A percentile compares a stretch with the other conserved stretches of the same genome.
Evolutionary conservation across 306 rosid species (phyloP).

Genomic region (Prunus mira): DNA sequence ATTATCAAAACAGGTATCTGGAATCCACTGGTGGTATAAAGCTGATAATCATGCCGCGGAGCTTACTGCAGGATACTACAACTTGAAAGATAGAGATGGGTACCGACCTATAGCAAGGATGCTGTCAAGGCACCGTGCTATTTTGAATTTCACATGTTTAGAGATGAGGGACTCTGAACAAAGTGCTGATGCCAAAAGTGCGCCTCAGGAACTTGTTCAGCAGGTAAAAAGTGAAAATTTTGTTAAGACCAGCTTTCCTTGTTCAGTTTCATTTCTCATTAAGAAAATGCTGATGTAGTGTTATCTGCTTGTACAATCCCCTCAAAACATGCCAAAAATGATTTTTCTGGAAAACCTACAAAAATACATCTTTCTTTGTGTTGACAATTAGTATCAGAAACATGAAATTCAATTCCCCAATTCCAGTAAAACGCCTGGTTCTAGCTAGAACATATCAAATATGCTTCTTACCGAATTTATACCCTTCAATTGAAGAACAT

Average conservation of each 20-base stretch:
- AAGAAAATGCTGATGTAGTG: background rate
- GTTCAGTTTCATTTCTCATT: background rate
- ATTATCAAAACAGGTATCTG: constrained; percentile 60
- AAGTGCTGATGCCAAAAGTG: constrained; percentile 48
- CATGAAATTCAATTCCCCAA: background rate
- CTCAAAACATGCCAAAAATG: background rate
- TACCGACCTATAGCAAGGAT: constrained; percentile 84
- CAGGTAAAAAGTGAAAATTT: constrained; percentile 45
- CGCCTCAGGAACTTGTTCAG: constrained; percentile 77
- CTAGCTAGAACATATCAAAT: background rate
- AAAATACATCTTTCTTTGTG: background rate
- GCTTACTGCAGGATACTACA: constrained; percentile 88
- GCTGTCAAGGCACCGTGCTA: constrained; percentile 64
- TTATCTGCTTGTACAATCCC: background rate
- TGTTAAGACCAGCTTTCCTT: background rate
- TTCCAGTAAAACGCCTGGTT: background rate
- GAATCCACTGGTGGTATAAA: constrained; percentile 96
- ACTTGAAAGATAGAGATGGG: constrained; percentile 71
- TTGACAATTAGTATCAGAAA: background rate
- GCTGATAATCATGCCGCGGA: constrained; percentile 78
- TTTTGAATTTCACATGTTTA: constrained; percentile 82
- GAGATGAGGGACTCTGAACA: constrained; percentile 89
- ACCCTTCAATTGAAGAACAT: background rate
- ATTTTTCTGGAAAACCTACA: background rate
- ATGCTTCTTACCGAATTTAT: background rate